Evolutionary conservation across 495 filamentous ascomycete species (phyloP).

Genomic region (Venustampulla echinocandica): DNA sequence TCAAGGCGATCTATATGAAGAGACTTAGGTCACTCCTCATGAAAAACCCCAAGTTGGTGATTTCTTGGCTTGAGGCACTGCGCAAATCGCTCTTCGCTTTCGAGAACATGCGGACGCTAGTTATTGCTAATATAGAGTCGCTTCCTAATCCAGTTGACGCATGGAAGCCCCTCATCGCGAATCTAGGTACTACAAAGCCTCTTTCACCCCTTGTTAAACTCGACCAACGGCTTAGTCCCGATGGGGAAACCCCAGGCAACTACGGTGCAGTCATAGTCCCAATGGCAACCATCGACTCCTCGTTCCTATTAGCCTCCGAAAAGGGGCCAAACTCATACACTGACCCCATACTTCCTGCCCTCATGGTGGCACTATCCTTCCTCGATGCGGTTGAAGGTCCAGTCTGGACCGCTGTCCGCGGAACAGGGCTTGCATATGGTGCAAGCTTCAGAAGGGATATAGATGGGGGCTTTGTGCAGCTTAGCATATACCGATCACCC

Average conservation of each 20-base stretch:
- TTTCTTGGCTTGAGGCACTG: conserved; percentile 68
- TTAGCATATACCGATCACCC: conserved; percentile 80
- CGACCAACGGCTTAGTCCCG: conserved; percentile 54
- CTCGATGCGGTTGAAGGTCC: conserved; percentile 92
- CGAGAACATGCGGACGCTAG: conserved; percentile 73
- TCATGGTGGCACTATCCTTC: conserved; percentile 80
- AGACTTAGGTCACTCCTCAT: conserved; percentile 69
- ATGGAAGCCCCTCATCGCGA: conserved; percentile 60
- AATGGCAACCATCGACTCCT: conserved; percentile 89
- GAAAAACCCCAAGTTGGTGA: conserved; percentile 58
- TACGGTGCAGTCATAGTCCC: conserved; percentile 71
- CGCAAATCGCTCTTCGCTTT: conserved; percentile 64
- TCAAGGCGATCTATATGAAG: conserved; percentile 82
- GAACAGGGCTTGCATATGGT: conserved; percentile 86
- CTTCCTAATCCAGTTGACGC: conserved; percentile 70
- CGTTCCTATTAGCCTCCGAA: conserved; percentile 68
- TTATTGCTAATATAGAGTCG: conserved; percentile 73
- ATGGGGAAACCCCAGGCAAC: conserved; percentile 63
- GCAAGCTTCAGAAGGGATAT: conserved; percentile 64
- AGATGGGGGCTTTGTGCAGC: conserved; percentile 70
- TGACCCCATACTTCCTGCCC: conserved; percentile 70
- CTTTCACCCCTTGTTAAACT: conserved; percentile 36
- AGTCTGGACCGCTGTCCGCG: conserved; percentile 85
- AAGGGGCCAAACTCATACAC: conserved; percentile 65
- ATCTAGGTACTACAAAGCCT: conserved; percentile 5